phyloP scores from a whole-genome alignment of 176 grass and related monocot genomes.

The Bolboschoenus planiculmis region DNA sequence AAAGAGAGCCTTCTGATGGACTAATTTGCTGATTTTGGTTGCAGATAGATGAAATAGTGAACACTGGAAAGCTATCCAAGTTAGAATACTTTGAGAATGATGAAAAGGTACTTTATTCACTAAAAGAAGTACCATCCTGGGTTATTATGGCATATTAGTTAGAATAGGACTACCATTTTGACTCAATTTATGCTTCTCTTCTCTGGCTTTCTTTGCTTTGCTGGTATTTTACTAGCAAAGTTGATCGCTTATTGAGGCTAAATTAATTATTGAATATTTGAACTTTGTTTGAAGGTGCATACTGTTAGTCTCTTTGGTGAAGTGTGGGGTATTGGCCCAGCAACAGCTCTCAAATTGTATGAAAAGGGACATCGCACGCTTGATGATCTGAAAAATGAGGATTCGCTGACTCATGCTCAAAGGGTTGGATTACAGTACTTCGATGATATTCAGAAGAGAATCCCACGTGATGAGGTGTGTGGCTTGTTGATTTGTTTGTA shows the following conservation, averaged over 20 bases:
- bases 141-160: not conserved
- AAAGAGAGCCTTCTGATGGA: not conserved
- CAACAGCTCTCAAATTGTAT: slow-evolving; percentile 87
- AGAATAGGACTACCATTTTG: not conserved
- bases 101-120: slow-evolving; percentile 62
- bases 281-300: slow-evolving; percentile 42
- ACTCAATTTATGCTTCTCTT: not conserved
- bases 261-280: slow-evolving; percentile 21
- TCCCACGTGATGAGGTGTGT: slow-evolving; percentile 65
- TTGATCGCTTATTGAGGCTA: not conserved
- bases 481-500: not conserved
- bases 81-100: slow-evolving; percentile 95
- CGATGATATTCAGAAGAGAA: slow-evolving; percentile 88
- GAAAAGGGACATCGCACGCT: slow-evolving; percentile 89
- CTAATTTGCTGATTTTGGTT: slow-evolving; percentile 2
- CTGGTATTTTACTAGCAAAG: not conserved
- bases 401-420: slow-evolving; percentile 66
- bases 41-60: slow-evolving; percentile 96
- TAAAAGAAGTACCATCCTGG: not conserved
- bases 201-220: not conserved
- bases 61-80: slow-evolving; percentile 87
- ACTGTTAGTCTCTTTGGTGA: slow-evolving; percentile 83
- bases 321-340: slow-evolving; percentile 94
- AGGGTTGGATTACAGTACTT: slow-evolving; percentile 79
- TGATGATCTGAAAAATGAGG: slow-evolving; percentile 73